phyloP scores from a whole-genome alignment of 1,284 basidiomycete species.

The Anthracocystis setariae region DNA sequence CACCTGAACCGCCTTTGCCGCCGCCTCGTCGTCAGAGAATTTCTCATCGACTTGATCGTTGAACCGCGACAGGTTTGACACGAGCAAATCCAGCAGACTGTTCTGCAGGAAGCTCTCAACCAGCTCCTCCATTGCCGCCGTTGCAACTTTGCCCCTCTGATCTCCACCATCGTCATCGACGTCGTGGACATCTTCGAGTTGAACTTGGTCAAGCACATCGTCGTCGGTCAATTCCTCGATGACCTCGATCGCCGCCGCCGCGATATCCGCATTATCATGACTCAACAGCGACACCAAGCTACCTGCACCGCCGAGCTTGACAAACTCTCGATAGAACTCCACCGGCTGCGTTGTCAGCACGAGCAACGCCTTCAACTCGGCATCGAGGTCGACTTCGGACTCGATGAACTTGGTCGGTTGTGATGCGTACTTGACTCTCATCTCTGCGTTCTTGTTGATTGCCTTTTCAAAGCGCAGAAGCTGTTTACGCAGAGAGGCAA shows the following conservation, averaged over 20 bases:
- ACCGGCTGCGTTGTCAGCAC: constrained; percentile 87
- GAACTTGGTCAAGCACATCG: constrained; percentile 83
- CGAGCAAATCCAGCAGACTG: constrained; percentile 85
- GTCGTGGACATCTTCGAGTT: constrained; percentile 72
- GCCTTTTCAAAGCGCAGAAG: constrained; percentile 86
- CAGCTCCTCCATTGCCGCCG: constrained; percentile 29
- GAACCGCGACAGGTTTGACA: constrained; percentile 78
- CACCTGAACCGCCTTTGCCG: constrained; percentile 21
- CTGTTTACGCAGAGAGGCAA: constrained; percentile 72
- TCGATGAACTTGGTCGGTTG: constrained; percentile 85
- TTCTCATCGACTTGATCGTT: constrained; percentile 32
- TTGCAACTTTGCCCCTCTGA: constrained; percentile 1
- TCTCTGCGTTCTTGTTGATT: constrained; percentile 91
- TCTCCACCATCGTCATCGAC: constrained; percentile 69
- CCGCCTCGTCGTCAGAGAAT: constrained; percentile 14
- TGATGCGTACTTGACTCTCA: constrained; percentile 73
- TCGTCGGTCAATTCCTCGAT: constrained; percentile 96
- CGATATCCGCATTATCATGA: constrained; percentile 67
- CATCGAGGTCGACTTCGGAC: constrained; percentile 93
- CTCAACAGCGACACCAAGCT: constrained; percentile 81
- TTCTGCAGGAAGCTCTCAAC: constrained; percentile 73
- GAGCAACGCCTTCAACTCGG: constrained; percentile 80
- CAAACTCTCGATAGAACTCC: constrained; percentile 87
- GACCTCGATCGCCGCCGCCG: constrained; percentile 53
- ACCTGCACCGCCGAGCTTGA: constrained; percentile 77